phyloP scores from a whole-genome alignment of 768 basidiomycete species.

The Pulveroboletus sp. region DNA sequence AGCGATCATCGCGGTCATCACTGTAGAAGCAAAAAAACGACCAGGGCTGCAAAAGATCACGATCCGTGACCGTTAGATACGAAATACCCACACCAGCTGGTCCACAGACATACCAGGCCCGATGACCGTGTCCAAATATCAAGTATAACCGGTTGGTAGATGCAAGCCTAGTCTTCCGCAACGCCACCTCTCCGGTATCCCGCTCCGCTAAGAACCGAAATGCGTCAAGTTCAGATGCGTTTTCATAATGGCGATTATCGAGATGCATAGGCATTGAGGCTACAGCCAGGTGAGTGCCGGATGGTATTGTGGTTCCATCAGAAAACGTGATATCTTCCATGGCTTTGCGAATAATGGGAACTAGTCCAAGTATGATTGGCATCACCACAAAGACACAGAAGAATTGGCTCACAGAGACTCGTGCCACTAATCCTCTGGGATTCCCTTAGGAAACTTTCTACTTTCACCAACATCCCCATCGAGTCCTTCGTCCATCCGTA shows the following conservation, averaged over 20 bases:
- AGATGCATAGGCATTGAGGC: conserved; percentile 33
- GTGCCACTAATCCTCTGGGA: conserved; percentile 34
- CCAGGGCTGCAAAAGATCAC: conserved; percentile 32
- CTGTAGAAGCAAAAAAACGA: conserved; percentile 38
- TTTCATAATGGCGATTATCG: conserved; percentile 39
- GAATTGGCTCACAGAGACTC: conserved; percentile 26
- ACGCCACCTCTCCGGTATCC: conserved; percentile 19
- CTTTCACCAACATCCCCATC: conserved; percentile 32
- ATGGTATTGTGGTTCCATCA: conserved; percentile 35
- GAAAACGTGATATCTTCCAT: conserved; percentile 32
- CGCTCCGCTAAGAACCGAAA: conserved; percentile 36
- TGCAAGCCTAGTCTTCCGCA: conserved; percentile 26
- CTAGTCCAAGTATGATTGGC: conserved; percentile 14
- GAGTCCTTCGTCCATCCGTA: conserved; percentile 33
- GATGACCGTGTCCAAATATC: conserved; percentile 32
- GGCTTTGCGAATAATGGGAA: conserved; percentile 31
- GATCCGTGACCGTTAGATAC: conserved; percentile 1
- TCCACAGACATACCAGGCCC: conserved; percentile 30
- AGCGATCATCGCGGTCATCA: conserved; percentile 39
- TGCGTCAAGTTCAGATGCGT: conserved; percentile 38
- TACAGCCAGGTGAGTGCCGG: conserved; percentile 35
- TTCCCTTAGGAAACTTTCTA: conserved; percentile 44
- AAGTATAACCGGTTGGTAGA: conserved; percentile 32
- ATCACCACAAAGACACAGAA: neutral
- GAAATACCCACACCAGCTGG: neutral